phyloP scores from a whole-genome alignment of 129 eudicot genomes.

The Escallonia rubra region DNA sequence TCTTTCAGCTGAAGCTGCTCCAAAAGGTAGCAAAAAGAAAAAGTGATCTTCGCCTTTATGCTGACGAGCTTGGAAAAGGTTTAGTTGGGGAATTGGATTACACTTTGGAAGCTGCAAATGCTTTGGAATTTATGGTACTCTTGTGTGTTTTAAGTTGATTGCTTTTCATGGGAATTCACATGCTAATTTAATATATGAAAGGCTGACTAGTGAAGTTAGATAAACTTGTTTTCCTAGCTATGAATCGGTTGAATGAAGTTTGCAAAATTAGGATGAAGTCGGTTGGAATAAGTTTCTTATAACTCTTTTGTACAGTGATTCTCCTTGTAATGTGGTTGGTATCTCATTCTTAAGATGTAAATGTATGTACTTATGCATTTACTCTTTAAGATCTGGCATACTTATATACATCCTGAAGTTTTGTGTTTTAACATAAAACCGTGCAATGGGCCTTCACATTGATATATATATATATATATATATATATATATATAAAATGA shows the following conservation, averaged over 20 bases:
- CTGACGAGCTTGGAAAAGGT: conserved; percentile 98
- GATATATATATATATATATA: too few species aligned
- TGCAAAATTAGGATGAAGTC: neutral
- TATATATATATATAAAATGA: too few species aligned
- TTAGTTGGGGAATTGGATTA: conserved; percentile 95
- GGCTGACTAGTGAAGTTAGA: neutral
- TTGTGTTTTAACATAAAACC: too few species aligned
- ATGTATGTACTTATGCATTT: neutral
- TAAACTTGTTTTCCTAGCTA: neutral
- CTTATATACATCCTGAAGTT: too few species aligned
- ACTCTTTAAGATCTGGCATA: too few species aligned
- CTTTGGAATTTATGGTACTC: conserved; percentile 67
- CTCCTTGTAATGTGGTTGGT: too few species aligned
- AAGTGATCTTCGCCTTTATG: conserved; percentile 82
- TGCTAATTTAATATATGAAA: too few species aligned
- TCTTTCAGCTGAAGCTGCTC: conserved; percentile 66
- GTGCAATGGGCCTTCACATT: too few species aligned
- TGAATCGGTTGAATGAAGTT: too few species aligned
- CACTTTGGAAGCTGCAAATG: conserved; percentile 90
- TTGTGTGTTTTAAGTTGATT: too few species aligned
- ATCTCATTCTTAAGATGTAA: neutral
- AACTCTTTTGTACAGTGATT: neutral
- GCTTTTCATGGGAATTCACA: too few species aligned
- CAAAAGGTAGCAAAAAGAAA: conserved; percentile 82
- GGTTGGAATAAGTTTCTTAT: neutral